Evolutionary conservation across 1,284 basidiomycete species (phyloP), one percentile per base, ranked within the genome.

Genomic region (Somion occarium): DNA sequence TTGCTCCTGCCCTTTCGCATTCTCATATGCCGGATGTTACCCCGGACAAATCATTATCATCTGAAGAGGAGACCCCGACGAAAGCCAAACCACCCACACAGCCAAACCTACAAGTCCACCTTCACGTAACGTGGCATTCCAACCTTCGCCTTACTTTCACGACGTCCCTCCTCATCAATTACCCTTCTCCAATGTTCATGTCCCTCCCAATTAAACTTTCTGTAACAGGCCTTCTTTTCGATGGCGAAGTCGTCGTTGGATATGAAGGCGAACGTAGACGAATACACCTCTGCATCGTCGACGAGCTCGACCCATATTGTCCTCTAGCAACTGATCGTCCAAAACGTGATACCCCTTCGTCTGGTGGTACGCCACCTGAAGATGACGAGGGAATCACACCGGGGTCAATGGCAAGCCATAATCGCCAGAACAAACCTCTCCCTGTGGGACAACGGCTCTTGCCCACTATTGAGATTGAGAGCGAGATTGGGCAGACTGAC

Each of bases 161-260:
- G n/a, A 98, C 96, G 0, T 93, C 91, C 9, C 79, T 99, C 18
- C 82, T 94, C 56, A 94, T 99, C 68, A 98, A 98, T 72, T 97
- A 98, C 66, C 95, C 96, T 1, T 91, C 91, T 0, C 83, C 88
- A 0, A 82, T 88, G 62, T 98, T 99, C 76, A 98, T 99, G 93
- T 85, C 88, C 5, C 78, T 99, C 18, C 97, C 97, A 2, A 89
- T 99, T 64, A 89, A 91, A 62, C 82, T 99, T 44, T 88, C 85
- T 15, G 83, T 98, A 20, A 96, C 89, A 0, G 92, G 93, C 0
- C 74, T 98, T 48, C 77, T 93, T 5, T 90, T 99, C 65, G 80
- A 80, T 5, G 92, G 91, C 43, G 92, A 96, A 61, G 69, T 98
- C 38, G 87, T 93, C 5, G 75, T 98, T 19, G 97, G 95, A 3